Evolutionary conservation across 192 early-diverging fungal genomes (phyloP).

Genomic region (Coemansia sp.): DNA sequence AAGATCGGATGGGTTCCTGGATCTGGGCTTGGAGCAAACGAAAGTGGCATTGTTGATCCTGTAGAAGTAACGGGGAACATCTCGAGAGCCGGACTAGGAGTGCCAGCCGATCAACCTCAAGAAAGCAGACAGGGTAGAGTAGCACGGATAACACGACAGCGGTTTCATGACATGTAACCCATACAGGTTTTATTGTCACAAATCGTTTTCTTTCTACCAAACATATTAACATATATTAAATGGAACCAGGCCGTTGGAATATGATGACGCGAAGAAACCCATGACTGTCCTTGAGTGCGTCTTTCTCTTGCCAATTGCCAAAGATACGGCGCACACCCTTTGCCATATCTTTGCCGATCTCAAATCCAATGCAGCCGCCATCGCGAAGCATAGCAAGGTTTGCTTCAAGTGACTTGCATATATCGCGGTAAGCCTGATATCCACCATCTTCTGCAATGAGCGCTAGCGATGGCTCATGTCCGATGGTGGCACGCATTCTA

Average conservation of each 20-base stretch:
- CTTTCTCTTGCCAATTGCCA: slow-evolving; percentile 45
- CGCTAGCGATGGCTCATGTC: slow-evolving; percentile 65
- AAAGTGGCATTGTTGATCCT: slow-evolving; percentile 25
- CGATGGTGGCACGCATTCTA: slow-evolving; percentile 38
- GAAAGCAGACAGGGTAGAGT: slow-evolving; percentile 15
- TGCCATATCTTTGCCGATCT: slow-evolving; percentile 65
- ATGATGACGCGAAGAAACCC: slow-evolving; percentile 63
- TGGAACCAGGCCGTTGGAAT: slow-evolving; percentile 31
- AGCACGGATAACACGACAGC: slow-evolving; percentile 29
- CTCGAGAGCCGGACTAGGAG: slow-evolving; percentile 30
- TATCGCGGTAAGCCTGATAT: slow-evolving; percentile 60
- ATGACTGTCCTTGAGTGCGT: slow-evolving; percentile 48
- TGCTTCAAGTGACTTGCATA: slow-evolving; percentile 29
- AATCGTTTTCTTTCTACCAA: background rate
- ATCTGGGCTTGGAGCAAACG: slow-evolving; percentile 35
- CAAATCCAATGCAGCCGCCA: slow-evolving; percentile 51
- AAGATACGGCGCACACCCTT: slow-evolving; percentile 56
- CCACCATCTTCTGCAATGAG: slow-evolving; percentile 65
- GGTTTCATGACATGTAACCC: slow-evolving; percentile 15
- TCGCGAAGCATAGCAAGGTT: slow-evolving; percentile 29
- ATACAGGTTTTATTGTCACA: background rate
- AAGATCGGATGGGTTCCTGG: slow-evolving; percentile 51
- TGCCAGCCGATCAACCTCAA: background rate
- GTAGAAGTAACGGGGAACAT: slow-evolving; percentile 25
- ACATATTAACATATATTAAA: background rate